Percentiles rank a stretch among this genome's conserved stretches.
Conservation (phyloP, 1,284 basidiomycete genomes). For the Sanghuangporus sanghuang region DNA sequence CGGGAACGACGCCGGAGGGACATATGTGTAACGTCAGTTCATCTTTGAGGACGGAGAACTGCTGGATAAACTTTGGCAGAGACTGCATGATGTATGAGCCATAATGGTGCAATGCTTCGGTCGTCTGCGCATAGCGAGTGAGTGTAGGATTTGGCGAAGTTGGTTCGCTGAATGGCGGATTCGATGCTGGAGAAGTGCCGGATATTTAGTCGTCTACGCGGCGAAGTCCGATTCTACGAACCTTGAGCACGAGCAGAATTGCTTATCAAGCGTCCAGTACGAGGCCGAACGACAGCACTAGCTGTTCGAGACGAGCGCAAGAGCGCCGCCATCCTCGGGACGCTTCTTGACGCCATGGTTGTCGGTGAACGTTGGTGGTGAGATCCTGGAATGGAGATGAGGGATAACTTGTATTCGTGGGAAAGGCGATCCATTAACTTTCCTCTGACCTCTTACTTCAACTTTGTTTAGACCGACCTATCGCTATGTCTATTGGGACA, state of each 20-base stretch:
- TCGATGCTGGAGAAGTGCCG: slow-evolving; percentile 41
- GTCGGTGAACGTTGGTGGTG: background rate
- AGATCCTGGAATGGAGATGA: background rate
- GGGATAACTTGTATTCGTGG: slow-evolving; percentile 6
- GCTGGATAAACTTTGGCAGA: slow-evolving; percentile 92
- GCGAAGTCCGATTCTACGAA: slow-evolving; percentile 22
- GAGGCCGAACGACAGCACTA: background rate
- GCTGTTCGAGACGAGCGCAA: slow-evolving; percentile 12
- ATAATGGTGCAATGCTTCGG: slow-evolving; percentile 79
- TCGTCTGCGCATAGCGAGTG: slow-evolving; percentile 61
- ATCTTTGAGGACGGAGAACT: slow-evolving; percentile 97
- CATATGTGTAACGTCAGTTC: slow-evolving; percentile 89
- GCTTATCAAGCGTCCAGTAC: slow-evolving; percentile 22
- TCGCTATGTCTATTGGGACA: slow-evolving; percentile 17
- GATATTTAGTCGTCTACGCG: background rate
- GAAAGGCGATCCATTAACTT: background rate
- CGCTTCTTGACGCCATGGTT: slow-evolving; percentile 47
- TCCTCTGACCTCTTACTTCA: background rate
- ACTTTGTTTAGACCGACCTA: background rate
- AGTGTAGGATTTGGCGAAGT: slow-evolving; percentile 83
- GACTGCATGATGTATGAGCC: slow-evolving; percentile 89
- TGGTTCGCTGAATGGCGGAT: slow-evolving; percentile 79
- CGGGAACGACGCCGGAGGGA: slow-evolving; percentile 80
- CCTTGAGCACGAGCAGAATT: slow-evolving; percentile 47
- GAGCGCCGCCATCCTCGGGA: slow-evolving; percentile 6